phyloP scores from a whole-genome alignment of 371 early-diverging fungal genomes.

The Mortierella sp. region DNA sequence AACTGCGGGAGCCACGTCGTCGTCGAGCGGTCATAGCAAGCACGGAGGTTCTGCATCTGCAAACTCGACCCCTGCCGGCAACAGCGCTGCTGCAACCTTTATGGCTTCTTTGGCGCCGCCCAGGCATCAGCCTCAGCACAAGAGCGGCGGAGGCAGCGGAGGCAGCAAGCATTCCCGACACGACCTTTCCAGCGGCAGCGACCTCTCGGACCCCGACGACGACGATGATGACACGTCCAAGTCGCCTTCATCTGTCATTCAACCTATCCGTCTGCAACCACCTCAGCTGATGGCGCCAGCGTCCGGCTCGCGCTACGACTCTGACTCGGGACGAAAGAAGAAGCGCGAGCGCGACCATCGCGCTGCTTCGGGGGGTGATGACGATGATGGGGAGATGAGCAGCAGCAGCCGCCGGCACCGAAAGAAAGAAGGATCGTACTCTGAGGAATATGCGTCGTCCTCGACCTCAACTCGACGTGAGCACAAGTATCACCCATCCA shows the following conservation, averaged over 20 bases:
- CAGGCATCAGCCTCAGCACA: conserved; percentile 9
- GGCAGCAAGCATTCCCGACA: conserved; percentile 35
- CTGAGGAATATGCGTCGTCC: conserved; percentile 49
- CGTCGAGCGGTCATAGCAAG: conserved; percentile 14
- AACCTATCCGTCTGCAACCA: conserved; percentile 49
- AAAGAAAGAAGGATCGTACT: conserved; percentile 36
- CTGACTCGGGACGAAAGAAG: conserved; percentile 36
- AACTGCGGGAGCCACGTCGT: background rate
- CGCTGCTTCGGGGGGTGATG: conserved; percentile 8
- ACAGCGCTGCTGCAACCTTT: conserved; percentile 8
- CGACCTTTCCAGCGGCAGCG: conserved; percentile 40
- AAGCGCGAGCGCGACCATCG: conserved; percentile 15
- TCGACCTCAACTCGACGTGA: conserved; percentile 29
- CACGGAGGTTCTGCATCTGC: conserved; percentile 13
- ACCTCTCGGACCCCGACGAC: conserved; percentile 44
- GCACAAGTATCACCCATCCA: conserved; percentile 22
- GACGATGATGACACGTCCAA: conserved; percentile 17
- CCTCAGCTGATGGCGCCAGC: conserved; percentile 39
- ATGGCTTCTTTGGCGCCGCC: conserved; percentile 17
- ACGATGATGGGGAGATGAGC: conserved; percentile 19
- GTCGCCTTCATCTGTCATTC: background rate
- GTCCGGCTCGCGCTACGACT: conserved; percentile 28
- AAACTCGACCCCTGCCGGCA: conserved; percentile 23
- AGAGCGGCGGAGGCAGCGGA: conserved; percentile 7
- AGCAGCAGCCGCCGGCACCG: conserved; percentile 36